These are phyloP conservation scores for Dryas integrifolia DNA, from an alignment of 331 rosid species.

Conservation along the genomic window DNA sequence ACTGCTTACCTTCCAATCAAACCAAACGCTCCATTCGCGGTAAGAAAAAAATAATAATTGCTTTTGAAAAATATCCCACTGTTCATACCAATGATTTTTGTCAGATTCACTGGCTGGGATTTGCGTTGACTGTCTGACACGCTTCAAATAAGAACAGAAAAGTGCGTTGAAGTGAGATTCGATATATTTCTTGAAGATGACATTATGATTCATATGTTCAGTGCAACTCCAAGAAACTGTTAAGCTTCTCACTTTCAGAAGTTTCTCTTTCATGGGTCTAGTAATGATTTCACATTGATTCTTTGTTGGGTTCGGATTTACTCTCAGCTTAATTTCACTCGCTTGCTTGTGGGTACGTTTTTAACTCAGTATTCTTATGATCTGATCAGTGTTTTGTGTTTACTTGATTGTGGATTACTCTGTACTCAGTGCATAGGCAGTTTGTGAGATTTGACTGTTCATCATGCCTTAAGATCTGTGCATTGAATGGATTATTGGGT, in stretches of 20 bases:
- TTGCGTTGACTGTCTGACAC: conserved; percentile 13
- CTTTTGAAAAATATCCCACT: background rate
- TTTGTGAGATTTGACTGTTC: too few relatives aligned
- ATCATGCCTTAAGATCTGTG: background rate
- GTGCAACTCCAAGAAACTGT: background rate
- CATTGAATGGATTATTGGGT: background rate
- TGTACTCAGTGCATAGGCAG: background rate
- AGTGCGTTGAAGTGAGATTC: background rate
- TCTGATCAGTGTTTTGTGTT: background rate
- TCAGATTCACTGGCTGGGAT: conserved; percentile 17
- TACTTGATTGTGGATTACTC: conserved; percentile 17
- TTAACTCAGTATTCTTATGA: background rate
- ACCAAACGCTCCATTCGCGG: too few relatives aligned
- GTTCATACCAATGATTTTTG: background rate
- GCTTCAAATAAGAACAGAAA: conserved; percentile 12
- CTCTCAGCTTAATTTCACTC: background rate
- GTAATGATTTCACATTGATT: background rate
- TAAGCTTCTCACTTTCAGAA: conserved; percentile 9
- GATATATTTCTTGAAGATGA: conserved; percentile 7
- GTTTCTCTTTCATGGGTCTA: conserved; percentile 18
- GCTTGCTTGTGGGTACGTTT: conserved; percentile 18
- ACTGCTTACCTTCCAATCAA: too few relatives aligned
- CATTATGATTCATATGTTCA: conserved; percentile 6
- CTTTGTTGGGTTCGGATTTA: background rate
- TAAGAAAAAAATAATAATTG: too few relatives aligned